These are phyloP conservation scores for Phallus indusiatus DNA, from an alignment of 768 basidiomycete genomes.

Conservation along the genomic window DNA sequence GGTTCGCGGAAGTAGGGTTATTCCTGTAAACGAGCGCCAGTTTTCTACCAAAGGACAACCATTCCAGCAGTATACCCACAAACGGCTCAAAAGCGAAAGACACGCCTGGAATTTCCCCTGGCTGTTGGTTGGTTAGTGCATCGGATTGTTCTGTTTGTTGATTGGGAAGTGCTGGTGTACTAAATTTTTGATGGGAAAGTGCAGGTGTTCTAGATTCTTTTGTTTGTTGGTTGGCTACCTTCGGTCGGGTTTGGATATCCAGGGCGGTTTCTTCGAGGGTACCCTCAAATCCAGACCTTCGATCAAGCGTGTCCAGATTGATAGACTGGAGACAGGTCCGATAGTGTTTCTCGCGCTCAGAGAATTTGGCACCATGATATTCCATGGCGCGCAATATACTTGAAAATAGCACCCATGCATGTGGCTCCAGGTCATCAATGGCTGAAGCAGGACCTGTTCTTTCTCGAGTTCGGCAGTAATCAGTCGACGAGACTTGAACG, in stretches of 20 bases:
- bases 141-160: too few species aligned
- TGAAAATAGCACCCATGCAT: conserved; percentile 1
- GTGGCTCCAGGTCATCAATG: conserved; percentile 2
- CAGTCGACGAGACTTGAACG: not conserved
- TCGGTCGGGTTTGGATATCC: too few species aligned
- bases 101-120: not conserved
- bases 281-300: too few species aligned
- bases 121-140: too few species aligned
- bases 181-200: too few species aligned
- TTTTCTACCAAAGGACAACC: not conserved
- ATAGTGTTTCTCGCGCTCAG: not conserved
- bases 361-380: not conserved
- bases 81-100: not conserved
- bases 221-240: too few species aligned
- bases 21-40: too few species aligned
- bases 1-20: not conserved
- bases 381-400: not conserved
- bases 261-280: too few species aligned
- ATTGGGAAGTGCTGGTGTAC: too few species aligned
- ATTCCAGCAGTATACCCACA: not conserved
- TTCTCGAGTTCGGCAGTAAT: not conserved
- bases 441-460: not conserved
- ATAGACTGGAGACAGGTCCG: not conserved
- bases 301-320: not conserved
- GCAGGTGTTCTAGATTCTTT: too few species aligned